Evolutionary conservation across 345 rosid genomes (phyloP).

Genomic region (Citropsis articulata): DNA sequence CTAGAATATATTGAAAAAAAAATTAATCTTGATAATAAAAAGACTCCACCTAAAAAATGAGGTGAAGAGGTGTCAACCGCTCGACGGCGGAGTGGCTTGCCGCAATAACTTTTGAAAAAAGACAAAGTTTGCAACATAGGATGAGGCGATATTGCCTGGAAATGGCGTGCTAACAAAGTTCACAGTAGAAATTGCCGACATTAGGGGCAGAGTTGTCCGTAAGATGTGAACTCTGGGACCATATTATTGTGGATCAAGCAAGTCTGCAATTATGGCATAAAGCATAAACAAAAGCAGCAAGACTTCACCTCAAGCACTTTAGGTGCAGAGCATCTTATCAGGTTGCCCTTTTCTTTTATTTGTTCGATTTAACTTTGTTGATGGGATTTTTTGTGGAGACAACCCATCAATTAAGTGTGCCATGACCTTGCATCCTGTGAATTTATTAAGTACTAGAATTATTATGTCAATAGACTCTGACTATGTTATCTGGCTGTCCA

Average conservation of each 20-base stretch:
- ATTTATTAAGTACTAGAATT: background rate
- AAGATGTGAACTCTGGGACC: background rate
- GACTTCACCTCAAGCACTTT: background rate
- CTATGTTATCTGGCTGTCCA: too few species aligned
- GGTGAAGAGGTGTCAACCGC: too few species aligned
- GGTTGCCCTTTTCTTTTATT: background rate
- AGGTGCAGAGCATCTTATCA: constrained; percentile 15
- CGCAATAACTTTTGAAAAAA: too few species aligned
- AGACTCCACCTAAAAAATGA: too few species aligned
- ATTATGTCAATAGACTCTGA: background rate
- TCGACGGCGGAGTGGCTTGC: too few species aligned
- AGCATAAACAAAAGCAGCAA: background rate
- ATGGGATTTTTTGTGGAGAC: background rate
- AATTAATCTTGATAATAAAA: too few species aligned
- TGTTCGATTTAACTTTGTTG: background rate
- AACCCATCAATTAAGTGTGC: background rate
- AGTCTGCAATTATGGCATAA: background rate
- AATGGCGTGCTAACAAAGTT: background rate
- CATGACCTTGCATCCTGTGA: background rate
- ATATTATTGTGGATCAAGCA: background rate
- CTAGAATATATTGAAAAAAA: too few species aligned
- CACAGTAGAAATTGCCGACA: background rate
- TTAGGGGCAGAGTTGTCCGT: background rate
- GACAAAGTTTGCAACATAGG: background rate
- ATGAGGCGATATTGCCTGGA: background rate